A percentile compares a stretch with the other conserved stretches of the same genome.
Evolutionary conservation across 805 yeast species (phyloP).

Genomic region (Ascoidea tarda): DNA sequence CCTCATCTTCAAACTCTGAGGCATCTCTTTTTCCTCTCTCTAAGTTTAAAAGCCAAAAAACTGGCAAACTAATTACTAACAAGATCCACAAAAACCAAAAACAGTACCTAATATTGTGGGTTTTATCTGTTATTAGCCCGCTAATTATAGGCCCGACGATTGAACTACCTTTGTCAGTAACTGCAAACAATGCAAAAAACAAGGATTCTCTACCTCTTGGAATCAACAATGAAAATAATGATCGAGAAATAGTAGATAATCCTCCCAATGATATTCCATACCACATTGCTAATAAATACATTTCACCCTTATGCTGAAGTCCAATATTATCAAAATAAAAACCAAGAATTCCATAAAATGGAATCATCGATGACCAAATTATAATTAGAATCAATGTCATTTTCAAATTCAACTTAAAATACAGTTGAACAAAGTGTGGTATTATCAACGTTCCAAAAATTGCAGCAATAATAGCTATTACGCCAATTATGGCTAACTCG

Average conservation of each 20-base stretch:
- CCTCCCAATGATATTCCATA: slow-evolving; percentile 71
- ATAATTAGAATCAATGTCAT: slow-evolving; percentile 36
- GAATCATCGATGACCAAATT: slow-evolving; percentile 50
- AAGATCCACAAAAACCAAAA: slow-evolving; percentile 48
- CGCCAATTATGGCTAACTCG: slow-evolving; percentile 48
- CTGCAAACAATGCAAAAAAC: slow-evolving; percentile 61
- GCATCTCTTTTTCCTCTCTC: slow-evolving; percentile 51
- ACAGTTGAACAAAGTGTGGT: slow-evolving; percentile 28
- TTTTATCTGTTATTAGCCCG: slow-evolving; percentile 58
- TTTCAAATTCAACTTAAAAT: slow-evolving; percentile 29
- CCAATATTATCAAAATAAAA: slow-evolving; percentile 43
- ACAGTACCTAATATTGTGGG: slow-evolving; percentile 62
- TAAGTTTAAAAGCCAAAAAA: slow-evolving; percentile 40
- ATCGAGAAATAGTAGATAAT: slow-evolving; percentile 51
- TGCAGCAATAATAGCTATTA: slow-evolving; percentile 53
- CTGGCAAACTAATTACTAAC: slow-evolving; percentile 39
- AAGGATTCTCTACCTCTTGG: slow-evolving; percentile 67
- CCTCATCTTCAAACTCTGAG: slow-evolving; percentile 20
- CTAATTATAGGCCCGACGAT: slow-evolving; percentile 60
- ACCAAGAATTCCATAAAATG: slow-evolving; percentile 59
- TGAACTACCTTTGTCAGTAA: slow-evolving; percentile 73
- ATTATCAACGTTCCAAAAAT: slow-evolving; percentile 48
- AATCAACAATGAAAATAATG: slow-evolving; percentile 51
- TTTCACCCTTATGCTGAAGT: slow-evolving; percentile 46
- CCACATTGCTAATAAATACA: slow-evolving; percentile 58